Evolutionary conservation across 1,284 basidiomycete genomes (phyloP).

Genomic region (Calocybe gambosa): DNA sequence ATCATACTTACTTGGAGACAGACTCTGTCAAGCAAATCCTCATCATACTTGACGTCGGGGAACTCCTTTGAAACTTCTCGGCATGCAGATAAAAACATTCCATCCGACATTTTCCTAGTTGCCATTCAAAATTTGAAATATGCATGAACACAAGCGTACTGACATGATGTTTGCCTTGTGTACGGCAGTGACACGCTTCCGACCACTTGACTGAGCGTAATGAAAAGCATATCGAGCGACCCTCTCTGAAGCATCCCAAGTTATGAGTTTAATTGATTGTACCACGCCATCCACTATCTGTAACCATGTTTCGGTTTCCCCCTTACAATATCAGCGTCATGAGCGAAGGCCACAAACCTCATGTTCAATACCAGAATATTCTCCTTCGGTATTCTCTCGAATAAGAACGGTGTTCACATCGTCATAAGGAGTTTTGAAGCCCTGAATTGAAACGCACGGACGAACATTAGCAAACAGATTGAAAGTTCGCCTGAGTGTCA

Average conservation of each 20-base stretch:
- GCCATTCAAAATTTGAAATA: not conserved
- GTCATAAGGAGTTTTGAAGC: conserved; percentile 98
- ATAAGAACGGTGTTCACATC: conserved; percentile 98
- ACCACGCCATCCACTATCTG: conserved; percentile 96
- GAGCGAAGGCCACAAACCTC: conserved; percentile 50
- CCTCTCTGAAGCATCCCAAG: conserved; percentile 97
- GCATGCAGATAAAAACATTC: conserved; percentile 98
- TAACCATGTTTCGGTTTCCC: not conserved
- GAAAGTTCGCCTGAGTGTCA: conserved; percentile 96
- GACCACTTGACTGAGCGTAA: conserved; percentile 85
- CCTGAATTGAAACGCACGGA: conserved; percentile 93
- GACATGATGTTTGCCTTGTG: conserved; percentile 99
- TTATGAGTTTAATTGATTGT: conserved; percentile 99
- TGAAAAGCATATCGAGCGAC: conserved; percentile 99
- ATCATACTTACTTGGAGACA: conserved; percentile 72
- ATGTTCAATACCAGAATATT: conserved; percentile 99
- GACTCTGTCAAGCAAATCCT: conserved; percentile 95
- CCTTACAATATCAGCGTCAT: not conserved
- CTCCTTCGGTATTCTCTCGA: conserved; percentile 99
- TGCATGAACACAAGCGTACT: conserved; percentile 19
- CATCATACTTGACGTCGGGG: conserved; percentile 92
- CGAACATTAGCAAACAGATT: conserved; percentile 98
- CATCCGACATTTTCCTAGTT: conserved; percentile 96
- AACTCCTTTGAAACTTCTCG: conserved; percentile 95
- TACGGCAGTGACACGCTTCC: conserved; percentile 94